Base-by-base conservation (phyloP, 2,329 filamentous ascomycete genomes). In the Aureobasidium musti region DNA sequence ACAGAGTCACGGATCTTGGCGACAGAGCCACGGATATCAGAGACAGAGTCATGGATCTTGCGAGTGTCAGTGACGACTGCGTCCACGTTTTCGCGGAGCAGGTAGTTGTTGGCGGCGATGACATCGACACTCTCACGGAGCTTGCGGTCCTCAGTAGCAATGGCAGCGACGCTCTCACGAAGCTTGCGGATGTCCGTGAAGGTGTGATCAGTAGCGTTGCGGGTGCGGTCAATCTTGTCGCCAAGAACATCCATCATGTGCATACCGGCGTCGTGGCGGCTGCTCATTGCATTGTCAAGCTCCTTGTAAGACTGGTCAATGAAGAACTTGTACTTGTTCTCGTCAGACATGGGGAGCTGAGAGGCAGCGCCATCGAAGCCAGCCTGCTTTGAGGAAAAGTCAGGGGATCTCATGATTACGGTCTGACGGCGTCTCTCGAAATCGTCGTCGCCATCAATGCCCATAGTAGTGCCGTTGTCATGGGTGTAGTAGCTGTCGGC, bases 401-500 rank as follows among this genome's bases (percentile, higher is more conserved):
- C 28, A 13, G 56, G 56, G 4, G 56, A 47, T 47, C 28, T 60
- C n/a, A 60, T 39, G 1, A 2, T 3, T 5, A 17, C n/a, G 3
- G 17, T 60, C 3, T 17, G 28, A 5, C 56, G 56, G n/a, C 26
- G 19, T 60, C 56, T 47, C 43, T 63, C 59, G 3, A 26, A 33
- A 21, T 45, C n/a, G 17, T 19, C 23, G 17, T 63, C 43, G 1
- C 47, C 59, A 37, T 63, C 59, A 5, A 49, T 19, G 23, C 33
- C 59, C 3, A 50, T 10, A 13, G 59, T 63, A 19, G 43, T 52
- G 26, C 33, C 47, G 33, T 52, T 63, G 59, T 52, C 33, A 11
- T 33, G 28, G 13, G 10, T 33, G 60, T 41, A 41, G 35, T 37
- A 35, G 14, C 19, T 23, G 8, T 33, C 5, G 26, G 14, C 2